phyloP scores from a whole-genome alignment of 768 basidiomycete species.

The Boletus insuetus region DNA sequence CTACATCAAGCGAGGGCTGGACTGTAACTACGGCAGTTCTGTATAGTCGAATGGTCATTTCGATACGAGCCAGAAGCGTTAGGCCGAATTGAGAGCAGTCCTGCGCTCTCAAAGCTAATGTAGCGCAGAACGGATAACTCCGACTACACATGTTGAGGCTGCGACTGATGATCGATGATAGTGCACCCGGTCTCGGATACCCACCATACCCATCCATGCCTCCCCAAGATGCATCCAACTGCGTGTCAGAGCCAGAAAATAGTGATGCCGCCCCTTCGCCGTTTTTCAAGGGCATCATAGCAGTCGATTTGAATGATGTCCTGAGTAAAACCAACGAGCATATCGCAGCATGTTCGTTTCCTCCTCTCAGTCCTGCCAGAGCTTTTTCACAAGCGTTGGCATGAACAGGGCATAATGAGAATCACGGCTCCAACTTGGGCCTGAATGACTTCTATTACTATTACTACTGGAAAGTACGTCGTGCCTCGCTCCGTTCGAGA shows the following conservation, averaged over 20 bases:
- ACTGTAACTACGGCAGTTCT: too few relatives aligned
- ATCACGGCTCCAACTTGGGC: conserved; percentile 52
- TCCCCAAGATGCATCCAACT: too few relatives aligned
- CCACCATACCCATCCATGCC: conserved; percentile 8
- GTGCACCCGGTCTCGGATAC: background rate
- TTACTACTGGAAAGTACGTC: conserved; percentile 69
- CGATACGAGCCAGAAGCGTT: too few relatives aligned
- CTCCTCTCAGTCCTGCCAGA: background rate
- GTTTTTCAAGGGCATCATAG: conserved; percentile 43
- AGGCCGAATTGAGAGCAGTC: too few relatives aligned
- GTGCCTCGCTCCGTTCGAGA: background rate
- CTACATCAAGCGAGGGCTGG: too few relatives aligned
- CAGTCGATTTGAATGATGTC: conserved; percentile 69
- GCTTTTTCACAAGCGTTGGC: background rate
- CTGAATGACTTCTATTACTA: conserved; percentile 65
- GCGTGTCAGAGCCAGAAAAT: too few relatives aligned
- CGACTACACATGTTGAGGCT: too few relatives aligned
- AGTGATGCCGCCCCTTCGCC: background rate
- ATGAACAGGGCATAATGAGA: conserved; percentile 61
- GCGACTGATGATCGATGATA: too few relatives aligned
- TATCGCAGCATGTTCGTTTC: conserved; percentile 50
- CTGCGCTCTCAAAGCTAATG: too few relatives aligned
- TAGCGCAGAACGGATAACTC: too few relatives aligned
- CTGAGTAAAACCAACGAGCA: conserved; percentile 58
- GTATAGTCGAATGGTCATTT: too few relatives aligned